These are phyloP conservation scores for Dalbergia cultrata DNA, from an alignment of 306 rosid species.

Conservation along the genomic window DNA sequence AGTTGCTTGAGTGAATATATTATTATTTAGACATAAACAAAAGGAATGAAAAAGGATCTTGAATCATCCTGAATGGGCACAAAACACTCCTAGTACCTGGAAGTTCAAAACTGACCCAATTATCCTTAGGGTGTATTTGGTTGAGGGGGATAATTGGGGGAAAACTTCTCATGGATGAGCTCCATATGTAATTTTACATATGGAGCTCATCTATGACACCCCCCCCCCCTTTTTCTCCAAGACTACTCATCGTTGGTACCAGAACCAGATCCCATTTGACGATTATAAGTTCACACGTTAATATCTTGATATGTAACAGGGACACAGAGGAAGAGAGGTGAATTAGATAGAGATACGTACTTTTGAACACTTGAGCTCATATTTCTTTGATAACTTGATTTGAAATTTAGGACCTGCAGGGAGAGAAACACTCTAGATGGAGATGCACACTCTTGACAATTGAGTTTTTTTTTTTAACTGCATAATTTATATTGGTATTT, in stretches of 20 bases:
- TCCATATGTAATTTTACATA: no score
- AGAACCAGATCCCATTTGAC: slow-evolving; percentile 26
- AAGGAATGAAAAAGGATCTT: slow-evolving; percentile 9
- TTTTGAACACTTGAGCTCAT: neutral
- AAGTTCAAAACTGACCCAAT: neutral
- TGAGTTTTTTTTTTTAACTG: neutral
- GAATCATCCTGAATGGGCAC: neutral
- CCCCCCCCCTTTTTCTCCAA: neutral
- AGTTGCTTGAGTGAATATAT: neutral
- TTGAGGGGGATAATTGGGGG: no score
- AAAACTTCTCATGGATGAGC: no score
- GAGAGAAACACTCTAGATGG: no score
- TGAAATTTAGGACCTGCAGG: no score
- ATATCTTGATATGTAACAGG: slow-evolving; percentile 1
- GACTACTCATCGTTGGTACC: slow-evolving; percentile 22
- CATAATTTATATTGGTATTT: slow-evolving; percentile 13
- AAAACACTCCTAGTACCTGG: neutral
- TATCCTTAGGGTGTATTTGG: no score
- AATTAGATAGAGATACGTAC: slow-evolving; percentile 11
- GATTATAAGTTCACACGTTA: slow-evolving; percentile 6
- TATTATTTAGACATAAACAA: slow-evolving; percentile 1
- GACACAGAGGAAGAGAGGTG: neutral
- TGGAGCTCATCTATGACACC: neutral
- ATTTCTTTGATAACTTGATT: neutral
- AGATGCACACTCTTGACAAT: no score